A percentile compares a stretch with the other conserved stretches of the same genome.
Evolutionary conservation across 225 moss, liverwort and hornwort genomes (phyloP).

Genomic region (Pseudoscleropodium purum): DNA sequence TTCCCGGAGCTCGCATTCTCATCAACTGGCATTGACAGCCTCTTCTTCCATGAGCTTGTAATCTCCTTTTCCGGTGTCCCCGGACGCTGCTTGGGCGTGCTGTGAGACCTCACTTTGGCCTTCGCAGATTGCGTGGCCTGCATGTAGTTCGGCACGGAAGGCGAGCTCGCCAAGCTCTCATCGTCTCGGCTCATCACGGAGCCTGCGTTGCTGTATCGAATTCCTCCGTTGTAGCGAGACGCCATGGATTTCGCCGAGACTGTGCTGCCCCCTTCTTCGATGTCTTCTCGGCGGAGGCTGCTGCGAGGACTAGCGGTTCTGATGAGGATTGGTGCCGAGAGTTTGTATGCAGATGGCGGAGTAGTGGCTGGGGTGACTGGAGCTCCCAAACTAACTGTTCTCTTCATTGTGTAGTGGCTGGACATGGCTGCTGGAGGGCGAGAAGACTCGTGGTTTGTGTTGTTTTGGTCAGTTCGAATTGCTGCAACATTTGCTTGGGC

Average conservation of each 20-base stretch:
- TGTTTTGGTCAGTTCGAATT: not conserved
- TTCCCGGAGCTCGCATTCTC: conserved; percentile 40
- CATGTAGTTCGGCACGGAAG: conserved; percentile 95
- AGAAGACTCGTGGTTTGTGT: not conserved
- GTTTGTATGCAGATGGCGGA: conserved; percentile 27
- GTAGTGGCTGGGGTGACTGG: conserved; percentile 24
- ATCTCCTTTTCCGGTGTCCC: conserved; percentile 82
- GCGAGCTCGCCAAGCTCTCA: conserved; percentile 86
- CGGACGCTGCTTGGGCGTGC: conserved; percentile 89
- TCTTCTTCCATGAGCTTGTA: conserved; percentile 43
- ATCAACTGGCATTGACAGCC: conserved; percentile 61
- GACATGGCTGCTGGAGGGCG: not conserved
- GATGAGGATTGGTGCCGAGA: conserved; percentile 35
- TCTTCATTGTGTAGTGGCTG: conserved; percentile 15
- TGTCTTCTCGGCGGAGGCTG: conserved; percentile 49
- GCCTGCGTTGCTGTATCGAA: conserved; percentile 21
- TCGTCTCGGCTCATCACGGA: conserved; percentile 66
- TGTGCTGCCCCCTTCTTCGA: conserved; percentile 72
- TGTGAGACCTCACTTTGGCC: conserved; percentile 89
- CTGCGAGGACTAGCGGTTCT: conserved; percentile 79
- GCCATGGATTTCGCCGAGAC: conserved; percentile 62
- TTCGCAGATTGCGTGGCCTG: conserved; percentile 91
- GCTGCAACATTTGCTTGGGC: conserved; percentile 10
- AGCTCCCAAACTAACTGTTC: conserved; percentile 28
- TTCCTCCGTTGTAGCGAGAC: conserved; percentile 22